Percentiles rank a stretch among this genome's conserved stretches.
Conservation (phyloP, 1,284 basidiomycete species). For the Tilletia walkeri region DNA sequence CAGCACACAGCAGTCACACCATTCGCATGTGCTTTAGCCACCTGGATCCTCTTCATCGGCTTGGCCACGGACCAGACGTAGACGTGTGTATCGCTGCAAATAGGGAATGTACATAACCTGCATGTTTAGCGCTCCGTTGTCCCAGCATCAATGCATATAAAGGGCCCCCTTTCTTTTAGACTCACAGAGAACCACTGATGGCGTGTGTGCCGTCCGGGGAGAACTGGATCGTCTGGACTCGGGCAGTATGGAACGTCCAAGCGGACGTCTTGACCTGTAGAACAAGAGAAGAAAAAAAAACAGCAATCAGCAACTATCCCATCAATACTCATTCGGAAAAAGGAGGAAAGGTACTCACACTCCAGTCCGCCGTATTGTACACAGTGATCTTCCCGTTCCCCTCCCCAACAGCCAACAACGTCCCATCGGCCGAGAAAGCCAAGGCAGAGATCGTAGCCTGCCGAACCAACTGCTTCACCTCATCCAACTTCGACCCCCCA, state of each 20-base stretch:
- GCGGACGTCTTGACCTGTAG: constrained; percentile 39
- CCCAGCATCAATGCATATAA: not conserved
- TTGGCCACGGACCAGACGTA: constrained; percentile 82
- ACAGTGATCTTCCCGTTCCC: constrained; percentile 76
- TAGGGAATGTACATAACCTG: not conserved
- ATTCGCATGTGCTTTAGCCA: constrained; percentile 61
- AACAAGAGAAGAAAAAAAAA: not conserved
- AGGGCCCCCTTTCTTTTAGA: not conserved
- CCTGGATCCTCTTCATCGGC: constrained; percentile 73
- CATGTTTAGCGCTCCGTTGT: too few relatives aligned
- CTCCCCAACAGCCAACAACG: constrained; percentile 68
- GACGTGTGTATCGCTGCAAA: constrained; percentile 71
- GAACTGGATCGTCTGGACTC: constrained; percentile 77
- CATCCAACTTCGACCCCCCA: constrained; percentile 19
- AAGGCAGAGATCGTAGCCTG: constrained; percentile 65
- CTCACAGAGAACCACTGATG: constrained; percentile 73
- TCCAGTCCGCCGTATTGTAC: constrained; percentile 68
- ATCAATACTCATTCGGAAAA: not conserved
- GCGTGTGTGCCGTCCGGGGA: constrained; percentile 72
- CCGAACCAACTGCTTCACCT: not conserved
- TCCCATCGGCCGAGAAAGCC: constrained; percentile 76
- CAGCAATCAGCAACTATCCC: not conserved
- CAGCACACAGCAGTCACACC: constrained; percentile 72
- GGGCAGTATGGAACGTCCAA: constrained; percentile 85
- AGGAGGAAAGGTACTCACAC: constrained; percentile 7